A percentile compares a stretch with the other conserved stretches of the same genome.
Conservation (phyloP, 1,139 yeast species). For the Candida tropicalis region DNA sequence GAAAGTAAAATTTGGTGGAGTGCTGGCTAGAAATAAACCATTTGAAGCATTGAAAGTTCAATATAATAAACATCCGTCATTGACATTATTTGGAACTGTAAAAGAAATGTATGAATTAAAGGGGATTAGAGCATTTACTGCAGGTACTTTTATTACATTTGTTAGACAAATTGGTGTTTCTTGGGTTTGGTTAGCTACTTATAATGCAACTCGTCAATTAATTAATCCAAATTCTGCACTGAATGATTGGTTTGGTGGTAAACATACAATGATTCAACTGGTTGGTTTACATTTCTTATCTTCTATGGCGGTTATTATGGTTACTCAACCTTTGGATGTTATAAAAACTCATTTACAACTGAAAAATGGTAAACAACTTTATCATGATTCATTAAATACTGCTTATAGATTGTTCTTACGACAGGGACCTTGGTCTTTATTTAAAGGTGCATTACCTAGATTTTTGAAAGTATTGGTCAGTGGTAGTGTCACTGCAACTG, state of each 20-base stretch:
- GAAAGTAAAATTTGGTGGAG: slow-evolving; percentile 11
- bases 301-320: slow-evolving; percentile 67
- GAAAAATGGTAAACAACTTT: slow-evolving; percentile 61
- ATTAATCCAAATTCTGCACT: slow-evolving; percentile 56
- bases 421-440: slow-evolving; percentile 67
- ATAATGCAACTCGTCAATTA: slow-evolving; percentile 73
- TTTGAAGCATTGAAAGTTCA: slow-evolving; percentile 33
- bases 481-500: slow-evolving; percentile 76
- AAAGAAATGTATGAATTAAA: slow-evolving; percentile 72
- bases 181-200: slow-evolving; percentile 81
- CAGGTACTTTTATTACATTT: slow-evolving; percentile 81
- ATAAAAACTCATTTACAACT: slow-evolving; percentile 88
- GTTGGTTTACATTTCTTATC: slow-evolving; percentile 57
- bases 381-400: slow-evolving; percentile 71
- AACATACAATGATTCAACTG: slow-evolving; percentile 43
- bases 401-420: slow-evolving; percentile 69
- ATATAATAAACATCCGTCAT: slow-evolving; percentile 57
- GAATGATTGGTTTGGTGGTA: slow-evolving; percentile 52
- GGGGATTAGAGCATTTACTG: slow-evolving; percentile 77
- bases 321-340: slow-evolving; percentile 92
- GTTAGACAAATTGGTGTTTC: slow-evolving; percentile 79
- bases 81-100: slow-evolving; percentile 53
- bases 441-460: slow-evolving; percentile 83
- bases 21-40: slow-evolving; percentile 20
- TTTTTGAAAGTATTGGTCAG: slow-evolving; percentile 75